Conservation (phyloP, 495 filamentous ascomycete species). For the Aspergillus heteromorphus region DNA sequence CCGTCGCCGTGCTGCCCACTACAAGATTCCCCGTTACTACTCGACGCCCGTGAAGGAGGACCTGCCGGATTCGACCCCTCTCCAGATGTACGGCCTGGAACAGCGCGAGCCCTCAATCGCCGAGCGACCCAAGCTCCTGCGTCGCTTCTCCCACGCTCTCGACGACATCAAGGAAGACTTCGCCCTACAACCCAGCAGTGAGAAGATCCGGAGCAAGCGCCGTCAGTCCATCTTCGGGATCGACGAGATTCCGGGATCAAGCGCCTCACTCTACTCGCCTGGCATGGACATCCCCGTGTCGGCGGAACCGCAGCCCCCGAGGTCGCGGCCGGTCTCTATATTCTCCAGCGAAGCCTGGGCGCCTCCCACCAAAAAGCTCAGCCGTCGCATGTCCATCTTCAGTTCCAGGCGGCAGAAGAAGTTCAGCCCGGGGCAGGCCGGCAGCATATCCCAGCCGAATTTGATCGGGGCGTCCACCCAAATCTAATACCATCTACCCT, state of each 20-base stretch:
- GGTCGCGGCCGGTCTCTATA: slow-evolving; percentile 27
- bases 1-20: slow-evolving; percentile 20
- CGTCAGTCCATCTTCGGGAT: slow-evolving; percentile 31
- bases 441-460: slow-evolving; percentile 37
- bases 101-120: slow-evolving; percentile 34
- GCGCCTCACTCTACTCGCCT: slow-evolving; percentile 5
- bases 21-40: slow-evolving; percentile 37
- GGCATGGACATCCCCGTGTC: slow-evolving; percentile 7
- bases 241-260: slow-evolving; percentile 14
- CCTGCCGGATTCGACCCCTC: slow-evolving; percentile 28
- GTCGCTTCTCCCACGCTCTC: slow-evolving; percentile 36
- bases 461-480: slow-evolving; percentile 36
- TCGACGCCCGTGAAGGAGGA: slow-evolving; percentile 33
- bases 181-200: slow-evolving; percentile 23
- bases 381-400: slow-evolving; percentile 24
- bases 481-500: slow-evolving; percentile 4
- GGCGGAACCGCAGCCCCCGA: slow-evolving; percentile 12
- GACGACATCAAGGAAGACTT: slow-evolving; percentile 40
- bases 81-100: slow-evolving; percentile 36
- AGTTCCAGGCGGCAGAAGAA: slow-evolving; percentile 24
- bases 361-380: slow-evolving; percentile 19
- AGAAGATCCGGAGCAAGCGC: slow-evolving; percentile 19
- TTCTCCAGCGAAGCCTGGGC: slow-evolving; percentile 22
- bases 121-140: slow-evolving; percentile 29
- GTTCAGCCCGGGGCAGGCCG: slow-evolving; percentile 7